Conservation (phyloP, 2,329 filamentous ascomycete species). For the Microcyclospora tardicrescens region DNA sequence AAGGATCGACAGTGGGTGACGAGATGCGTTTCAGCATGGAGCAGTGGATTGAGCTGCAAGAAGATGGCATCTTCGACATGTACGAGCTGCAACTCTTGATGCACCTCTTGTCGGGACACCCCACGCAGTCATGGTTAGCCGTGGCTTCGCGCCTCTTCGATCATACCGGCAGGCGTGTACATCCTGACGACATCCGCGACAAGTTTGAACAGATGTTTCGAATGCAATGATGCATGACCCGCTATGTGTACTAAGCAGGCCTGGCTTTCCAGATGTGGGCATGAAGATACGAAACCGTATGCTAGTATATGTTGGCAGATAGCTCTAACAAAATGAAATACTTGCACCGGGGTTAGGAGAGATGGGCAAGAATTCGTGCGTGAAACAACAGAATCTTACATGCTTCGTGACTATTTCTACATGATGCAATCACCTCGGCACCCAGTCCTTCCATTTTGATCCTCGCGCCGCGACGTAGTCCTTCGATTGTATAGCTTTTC, state of each 20-base stretch:
- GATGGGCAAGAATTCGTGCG: no score
- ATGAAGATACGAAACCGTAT: no score
- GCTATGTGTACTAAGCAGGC: no score
- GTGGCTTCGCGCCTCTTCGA: constrained; percentile 37
- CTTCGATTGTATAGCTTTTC: constrained; percentile 25
- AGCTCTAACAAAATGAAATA: no score
- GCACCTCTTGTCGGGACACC: constrained; percentile 30
- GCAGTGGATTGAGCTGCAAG: constrained; percentile 19
- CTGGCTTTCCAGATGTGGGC: no score
- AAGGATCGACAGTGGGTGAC: constrained; percentile 3
- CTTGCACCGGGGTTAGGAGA: no score
- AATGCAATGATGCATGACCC: no score
- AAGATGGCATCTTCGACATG: constrained; percentile 24
- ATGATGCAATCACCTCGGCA: neutral
- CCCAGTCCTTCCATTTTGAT: constrained; percentile 22
- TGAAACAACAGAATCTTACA: no score
- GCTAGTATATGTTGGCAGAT: no score
- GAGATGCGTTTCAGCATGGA: constrained; percentile 18
- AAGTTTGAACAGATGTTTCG: constrained; percentile 24
- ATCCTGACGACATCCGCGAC: constrained; percentile 30
- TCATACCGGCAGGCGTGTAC: constrained; percentile 34
- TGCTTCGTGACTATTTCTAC: no score
- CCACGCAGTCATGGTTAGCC: constrained; percentile 31
- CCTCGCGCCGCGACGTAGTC: constrained; percentile 25
- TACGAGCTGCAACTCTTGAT: constrained; percentile 31